Evolutionary conservation across 305 asterid genomes (phyloP), one percentile per base, ranked within the genome.

Genomic region (Striga hermonthica): DNA sequence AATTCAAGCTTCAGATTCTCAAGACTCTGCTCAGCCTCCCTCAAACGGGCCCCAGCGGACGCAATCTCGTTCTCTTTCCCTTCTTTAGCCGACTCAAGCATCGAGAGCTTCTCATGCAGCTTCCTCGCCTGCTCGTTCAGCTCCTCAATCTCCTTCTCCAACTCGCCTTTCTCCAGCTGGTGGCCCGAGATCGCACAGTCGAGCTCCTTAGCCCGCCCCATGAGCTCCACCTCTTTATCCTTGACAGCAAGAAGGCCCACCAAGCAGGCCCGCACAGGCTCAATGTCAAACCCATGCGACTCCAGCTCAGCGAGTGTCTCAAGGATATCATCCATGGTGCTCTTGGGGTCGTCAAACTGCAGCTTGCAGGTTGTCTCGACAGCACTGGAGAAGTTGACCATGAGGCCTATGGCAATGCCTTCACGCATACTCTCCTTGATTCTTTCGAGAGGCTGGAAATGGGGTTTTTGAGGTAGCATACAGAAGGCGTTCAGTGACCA

Each of bases 381-480:
- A 50, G 78, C 57, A 34, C 82, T 74, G 47, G 80, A 57, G 73
- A 82, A 91, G 7, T 80, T 80, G 0, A 89, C 95, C 97, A 87
- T 91, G 53, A 5, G 78, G 53, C 92, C 96, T 49, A 91, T 76
- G 60, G 98, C 98, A 69, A 72, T 53, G 36, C 97, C 95, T 75
- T 89, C 98, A 7, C 97, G 91, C 7, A 76, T 68, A 70, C 89
- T 74, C 67, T 86, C 94, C 71, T 77, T 82, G n/a, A 61, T 62
- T 4, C 72, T 36, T 45, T 54, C 64, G 72, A 92, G 64, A 15
- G 98, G 91, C 63, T 38, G 64, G 75, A 91, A 91, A 80, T 91
- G 98, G 13, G 97, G 97, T 36, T 69, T 84, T 62, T 89, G 97
- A 16, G 95, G 97, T 55, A 75, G 58, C 69, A 70, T 86, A 74